A percentile compares a stretch with the other conserved stretches of the same genome.
phyloP scores from a whole-genome alignment of 805 yeast genomes.

The Candida chilensis region DNA sequence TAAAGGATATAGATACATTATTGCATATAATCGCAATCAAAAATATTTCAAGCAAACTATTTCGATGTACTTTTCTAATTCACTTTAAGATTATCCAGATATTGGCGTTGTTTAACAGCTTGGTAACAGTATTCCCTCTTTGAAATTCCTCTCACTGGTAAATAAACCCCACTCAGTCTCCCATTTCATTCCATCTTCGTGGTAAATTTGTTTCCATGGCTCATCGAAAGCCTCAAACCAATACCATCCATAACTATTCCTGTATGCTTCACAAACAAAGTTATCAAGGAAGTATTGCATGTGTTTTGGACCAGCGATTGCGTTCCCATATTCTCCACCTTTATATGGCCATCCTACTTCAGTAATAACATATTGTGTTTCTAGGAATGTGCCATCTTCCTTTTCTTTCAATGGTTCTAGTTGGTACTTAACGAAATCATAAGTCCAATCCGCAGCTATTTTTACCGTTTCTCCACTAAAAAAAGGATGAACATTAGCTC shows the following conservation, averaged over 20 bases:
- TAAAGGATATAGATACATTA: too few species aligned
- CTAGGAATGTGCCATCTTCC: slow-evolving; percentile 6
- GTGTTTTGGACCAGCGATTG: slow-evolving; percentile 36
- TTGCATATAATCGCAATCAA: not conserved
- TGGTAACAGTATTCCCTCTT: slow-evolving; percentile 33
- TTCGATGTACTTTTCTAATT: too few species aligned
- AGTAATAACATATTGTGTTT: slow-evolving; percentile 32
- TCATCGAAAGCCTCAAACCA: slow-evolving; percentile 68
- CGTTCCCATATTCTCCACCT: slow-evolving; percentile 40
- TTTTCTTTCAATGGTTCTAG: slow-evolving; percentile 24
- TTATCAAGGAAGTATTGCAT: slow-evolving; percentile 37
- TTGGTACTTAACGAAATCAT: slow-evolving; percentile 33
- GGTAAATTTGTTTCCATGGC: slow-evolving; percentile 55
- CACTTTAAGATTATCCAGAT: too few species aligned
- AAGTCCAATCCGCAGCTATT: slow-evolving; percentile 43
- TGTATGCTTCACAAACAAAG: slow-evolving; percentile 40
- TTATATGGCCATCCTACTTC: slow-evolving; percentile 70
- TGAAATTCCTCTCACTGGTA: slow-evolving; percentile 34
- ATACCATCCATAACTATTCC: slow-evolving; percentile 36
- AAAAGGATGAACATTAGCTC: slow-evolving; percentile 62
- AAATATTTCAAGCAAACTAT: too few species aligned
- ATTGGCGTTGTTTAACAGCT: slow-evolving; percentile 16
- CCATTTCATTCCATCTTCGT: slow-evolving; percentile 42
- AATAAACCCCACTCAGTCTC: slow-evolving; percentile 71
- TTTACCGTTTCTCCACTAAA: slow-evolving; percentile 46